Percentiles rank a stretch among this genome's conserved stretches.
These are phyloP conservation scores for Colletotrichum sp. DNA, from an alignment of 2,329 filamentous ascomycete genomes.

Conservation along the genomic window DNA sequence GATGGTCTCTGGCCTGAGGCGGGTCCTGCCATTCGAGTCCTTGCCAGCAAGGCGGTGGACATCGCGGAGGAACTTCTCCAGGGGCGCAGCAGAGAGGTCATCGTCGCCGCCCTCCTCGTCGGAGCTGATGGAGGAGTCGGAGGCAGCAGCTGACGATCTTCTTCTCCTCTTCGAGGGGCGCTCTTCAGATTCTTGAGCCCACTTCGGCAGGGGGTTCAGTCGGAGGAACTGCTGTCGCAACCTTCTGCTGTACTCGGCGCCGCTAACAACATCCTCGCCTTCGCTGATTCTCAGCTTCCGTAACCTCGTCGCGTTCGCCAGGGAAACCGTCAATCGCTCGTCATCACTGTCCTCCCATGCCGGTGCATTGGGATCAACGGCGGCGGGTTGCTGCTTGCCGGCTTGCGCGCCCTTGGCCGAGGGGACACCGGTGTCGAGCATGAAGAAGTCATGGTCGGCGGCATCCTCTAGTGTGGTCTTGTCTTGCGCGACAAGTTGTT, in stretches of 20 bases:
- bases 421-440: slow-evolving; percentile 72
- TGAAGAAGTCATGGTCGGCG: slow-evolving; percentile 85
- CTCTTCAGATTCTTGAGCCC: slow-evolving; percentile 59
- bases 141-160: slow-evolving; percentile 53
- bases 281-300: slow-evolving; percentile 84
- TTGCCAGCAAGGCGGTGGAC: slow-evolving; percentile 68
- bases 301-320: slow-evolving; percentile 76
- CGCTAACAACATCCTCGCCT: slow-evolving; percentile 84
- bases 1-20: slow-evolving; percentile 84
- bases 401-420: slow-evolving; percentile 37
- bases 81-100: slow-evolving; percentile 72
- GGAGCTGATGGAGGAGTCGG: slow-evolving; percentile 32
- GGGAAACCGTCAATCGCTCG: slow-evolving; percentile 82
- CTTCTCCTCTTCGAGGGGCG: slow-evolving; percentile 56
- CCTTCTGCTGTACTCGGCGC: slow-evolving; percentile 82
- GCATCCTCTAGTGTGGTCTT: slow-evolving; percentile 60
- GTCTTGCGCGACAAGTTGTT: slow-evolving; percentile 41
- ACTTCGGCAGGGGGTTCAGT: slow-evolving; percentile 64
- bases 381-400: slow-evolving; percentile 25
- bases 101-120: slow-evolving; percentile 61
- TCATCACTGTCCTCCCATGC: slow-evolving; percentile 98
- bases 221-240: slow-evolving; percentile 78
- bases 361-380: slow-evolving; percentile 46
- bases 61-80: slow-evolving; percentile 81
- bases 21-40: slow-evolving; percentile 57